Evolutionary conservation across 257 asterid genomes (phyloP).

Genomic region (Parsonsia alboflavescens): DNA sequence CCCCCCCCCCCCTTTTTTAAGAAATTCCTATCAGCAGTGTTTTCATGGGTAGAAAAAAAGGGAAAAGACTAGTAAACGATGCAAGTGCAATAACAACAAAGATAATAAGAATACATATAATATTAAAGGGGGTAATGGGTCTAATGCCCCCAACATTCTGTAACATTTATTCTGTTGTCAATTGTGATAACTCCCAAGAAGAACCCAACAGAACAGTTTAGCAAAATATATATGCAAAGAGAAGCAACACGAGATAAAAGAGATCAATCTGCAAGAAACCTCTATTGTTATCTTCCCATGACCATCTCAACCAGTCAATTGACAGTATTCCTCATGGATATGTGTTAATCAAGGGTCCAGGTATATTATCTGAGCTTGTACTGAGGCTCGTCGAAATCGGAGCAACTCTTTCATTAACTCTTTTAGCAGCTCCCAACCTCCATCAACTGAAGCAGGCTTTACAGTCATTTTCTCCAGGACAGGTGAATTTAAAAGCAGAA

Average conservation of each 20-base stretch:
- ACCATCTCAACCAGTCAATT: neutral
- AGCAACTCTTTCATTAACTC: constrained; percentile 82
- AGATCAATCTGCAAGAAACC: neutral
- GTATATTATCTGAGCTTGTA: constrained; percentile 59
- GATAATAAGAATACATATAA: too few relatives aligned
- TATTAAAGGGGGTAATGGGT: too few relatives aligned
- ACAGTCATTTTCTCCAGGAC: constrained; percentile 77
- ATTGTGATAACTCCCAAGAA: neutral
- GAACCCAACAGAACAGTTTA: neutral
- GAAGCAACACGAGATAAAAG: neutral
- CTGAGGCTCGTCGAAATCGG: constrained; percentile 75
- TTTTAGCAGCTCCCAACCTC: constrained; percentile 71
- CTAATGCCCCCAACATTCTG: neutral
- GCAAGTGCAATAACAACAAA: too few relatives aligned
- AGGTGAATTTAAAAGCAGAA: constrained; percentile 65
- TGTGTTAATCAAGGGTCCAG: constrained; percentile 47
- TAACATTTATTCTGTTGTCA: neutral
- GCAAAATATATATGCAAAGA: neutral
- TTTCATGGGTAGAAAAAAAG: too few relatives aligned
- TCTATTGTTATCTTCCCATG: neutral
- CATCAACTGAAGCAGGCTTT: constrained; percentile 55
- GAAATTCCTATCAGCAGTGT: too few relatives aligned
- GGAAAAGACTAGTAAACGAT: too few relatives aligned
- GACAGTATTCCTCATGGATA: neutral
- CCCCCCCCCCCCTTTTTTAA: too few relatives aligned